These are phyloP conservation scores for Globisporangium irregulare DNA, from an alignment of 352 stramenopile genomes.

Conservation along the genomic window DNA sequence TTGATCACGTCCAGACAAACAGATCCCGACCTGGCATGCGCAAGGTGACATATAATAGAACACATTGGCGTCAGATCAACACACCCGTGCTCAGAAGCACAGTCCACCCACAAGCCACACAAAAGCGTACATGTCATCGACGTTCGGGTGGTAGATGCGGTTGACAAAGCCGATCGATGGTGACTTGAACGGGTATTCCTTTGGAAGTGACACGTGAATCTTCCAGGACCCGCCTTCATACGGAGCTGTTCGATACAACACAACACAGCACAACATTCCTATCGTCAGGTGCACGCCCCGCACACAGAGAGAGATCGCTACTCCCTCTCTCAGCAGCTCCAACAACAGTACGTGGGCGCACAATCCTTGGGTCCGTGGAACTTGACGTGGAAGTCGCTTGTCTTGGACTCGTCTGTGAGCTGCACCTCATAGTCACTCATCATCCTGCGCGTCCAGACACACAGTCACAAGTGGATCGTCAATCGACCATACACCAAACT, in stretches of 20 bases:
- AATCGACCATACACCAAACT: not conserved
- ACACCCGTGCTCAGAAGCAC: not conserved
- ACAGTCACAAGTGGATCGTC: not conserved
- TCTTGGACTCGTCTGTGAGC: slow-evolving; percentile 79
- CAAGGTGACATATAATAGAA: not conserved
- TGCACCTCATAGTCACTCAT: slow-evolving; percentile 90
- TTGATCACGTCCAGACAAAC: slow-evolving; percentile 95
- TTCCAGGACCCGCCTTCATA: slow-evolving; percentile 93
- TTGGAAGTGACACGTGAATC: slow-evolving; percentile 90
- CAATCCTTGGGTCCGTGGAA: slow-evolving; percentile 84
- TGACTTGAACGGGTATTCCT: slow-evolving; percentile 93
- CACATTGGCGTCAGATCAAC: not conserved
- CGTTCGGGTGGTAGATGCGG: slow-evolving; percentile 93
- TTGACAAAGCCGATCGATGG: slow-evolving; percentile 93
- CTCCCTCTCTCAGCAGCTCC: not conserved
- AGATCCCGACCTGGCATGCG: slow-evolving; percentile 73
- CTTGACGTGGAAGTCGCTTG: slow-evolving; percentile 82
- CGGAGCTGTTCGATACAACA: slow-evolving; percentile 42
- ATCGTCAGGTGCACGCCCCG: not conserved
- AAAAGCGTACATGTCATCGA: slow-evolving; percentile 85
- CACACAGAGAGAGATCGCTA: slow-evolving; percentile 1
- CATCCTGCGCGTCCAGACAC: slow-evolving; percentile 51
- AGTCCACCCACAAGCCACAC: not conserved
- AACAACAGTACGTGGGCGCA: slow-evolving; percentile 25
- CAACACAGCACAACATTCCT: not conserved